Conservation (phyloP, 179 eudicot genomes). For the Heliamphora ciliata region DNA sequence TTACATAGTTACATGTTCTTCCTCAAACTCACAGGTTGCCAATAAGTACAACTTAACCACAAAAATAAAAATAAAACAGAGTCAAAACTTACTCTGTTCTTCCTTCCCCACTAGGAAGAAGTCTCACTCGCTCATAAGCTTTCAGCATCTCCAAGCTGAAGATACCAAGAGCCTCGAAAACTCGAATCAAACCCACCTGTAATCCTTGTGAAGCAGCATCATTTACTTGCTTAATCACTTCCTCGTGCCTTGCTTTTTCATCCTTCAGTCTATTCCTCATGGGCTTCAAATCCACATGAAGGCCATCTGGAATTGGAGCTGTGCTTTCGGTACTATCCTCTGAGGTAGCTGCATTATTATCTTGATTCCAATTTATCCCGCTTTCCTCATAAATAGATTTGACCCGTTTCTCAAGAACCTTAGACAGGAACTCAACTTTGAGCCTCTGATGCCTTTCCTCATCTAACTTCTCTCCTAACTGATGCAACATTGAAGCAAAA, state of each 20-base stretch:
- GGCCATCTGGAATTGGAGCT: constrained; percentile 32
- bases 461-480: constrained; percentile 34
- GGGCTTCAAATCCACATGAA: constrained; percentile 34
- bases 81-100: not conserved
- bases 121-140: constrained; percentile 46
- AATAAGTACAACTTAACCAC: not conserved
- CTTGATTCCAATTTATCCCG: constrained; percentile 28
- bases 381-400: constrained; percentile 24
- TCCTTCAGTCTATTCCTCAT: constrained; percentile 37
- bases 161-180: constrained; percentile 43
- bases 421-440: constrained; percentile 37
- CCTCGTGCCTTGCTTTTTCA: constrained; percentile 44
- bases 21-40: not conserved
- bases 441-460: constrained; percentile 40
- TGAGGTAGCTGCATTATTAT: constrained; percentile 25
- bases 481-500: constrained; percentile 41
- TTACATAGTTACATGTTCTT: not conserved
- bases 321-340: constrained; percentile 19
- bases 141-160: constrained; percentile 43
- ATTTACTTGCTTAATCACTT: constrained; percentile 37
- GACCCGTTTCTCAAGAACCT: constrained; percentile 40
- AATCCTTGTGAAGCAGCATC: constrained; percentile 44
- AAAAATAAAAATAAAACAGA: not conserved
- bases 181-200: constrained; percentile 36
- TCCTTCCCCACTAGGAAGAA: constrained; percentile 20